These are phyloP conservation scores for Botrytis fragariae DNA, from an alignment of 2,329 filamentous ascomycete genomes.

Conservation along the genomic window DNA sequence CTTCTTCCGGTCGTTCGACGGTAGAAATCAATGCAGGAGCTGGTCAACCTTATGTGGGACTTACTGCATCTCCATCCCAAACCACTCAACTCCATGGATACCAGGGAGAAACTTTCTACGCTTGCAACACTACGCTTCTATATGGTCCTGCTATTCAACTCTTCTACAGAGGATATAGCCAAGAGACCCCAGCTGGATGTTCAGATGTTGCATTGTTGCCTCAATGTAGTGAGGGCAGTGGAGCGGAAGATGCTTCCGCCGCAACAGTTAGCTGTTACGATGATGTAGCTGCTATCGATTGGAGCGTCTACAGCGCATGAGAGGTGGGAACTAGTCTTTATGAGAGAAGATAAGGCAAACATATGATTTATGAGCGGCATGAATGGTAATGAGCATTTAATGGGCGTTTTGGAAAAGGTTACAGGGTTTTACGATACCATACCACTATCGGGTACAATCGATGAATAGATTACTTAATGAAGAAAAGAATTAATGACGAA, in stretches of 20 bases:
- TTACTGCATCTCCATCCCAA: conserved; percentile 40
- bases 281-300: conserved; percentile 43
- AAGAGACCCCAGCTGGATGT: conserved; percentile 43
- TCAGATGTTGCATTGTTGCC: conserved; percentile 45
- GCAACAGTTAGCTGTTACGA: conserved; percentile 43
- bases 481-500: background rate
- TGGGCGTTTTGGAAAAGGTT: background rate
- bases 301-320: conserved; percentile 37
- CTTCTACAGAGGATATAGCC: conserved; percentile 42
- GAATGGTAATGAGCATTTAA: background rate
- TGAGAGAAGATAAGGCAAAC: background rate
- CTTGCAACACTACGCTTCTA: conserved; percentile 44
- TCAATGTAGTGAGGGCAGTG: conserved; percentile 43
- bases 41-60: conserved; percentile 41
- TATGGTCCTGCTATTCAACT: conserved; percentile 44
- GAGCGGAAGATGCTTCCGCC: conserved; percentile 44
- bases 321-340: fast-evolving
- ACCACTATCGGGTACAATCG: conserved; percentile 11
- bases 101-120: conserved; percentile 41
- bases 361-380: conserved; percentile 6
- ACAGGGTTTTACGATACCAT: conserved; percentile 7
- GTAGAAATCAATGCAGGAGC: conserved; percentile 41
- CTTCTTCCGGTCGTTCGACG: conserved; percentile 30
- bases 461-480: conserved; percentile 6
- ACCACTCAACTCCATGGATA: conserved; percentile 35